Base-by-base conservation (phyloP, 495 filamentous ascomycete species). In the Aspergillus cristatus region DNA sequence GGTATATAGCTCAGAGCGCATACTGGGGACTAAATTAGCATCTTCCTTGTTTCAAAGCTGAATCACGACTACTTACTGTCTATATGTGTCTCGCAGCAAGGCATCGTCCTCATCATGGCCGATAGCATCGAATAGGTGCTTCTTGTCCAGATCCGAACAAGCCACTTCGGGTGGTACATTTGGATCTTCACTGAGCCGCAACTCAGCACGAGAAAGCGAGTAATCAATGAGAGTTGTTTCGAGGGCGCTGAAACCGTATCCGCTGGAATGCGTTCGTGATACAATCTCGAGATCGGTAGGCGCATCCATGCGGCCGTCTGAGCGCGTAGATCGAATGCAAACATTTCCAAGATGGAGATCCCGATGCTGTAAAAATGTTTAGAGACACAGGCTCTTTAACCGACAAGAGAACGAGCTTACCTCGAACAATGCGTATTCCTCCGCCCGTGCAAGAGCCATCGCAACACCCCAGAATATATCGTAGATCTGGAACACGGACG, bases 291-390 rank as follows among this genome's bases (percentile, higher is more conserved):
- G 26, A 39, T 55, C 41, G 22, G 58, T 48, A 15, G 63, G 50
- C 31, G 59, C 47, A 38, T 58, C 45, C 57, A 51, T 65, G 45
- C 31, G 60, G 32, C 46, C 48, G 39, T 53, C 59, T 20, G 38
- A 46, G n/a, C 54, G 62, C 18, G 58, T 66, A 40, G 57, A 67
- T 38, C 52, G 65, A 31, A 91, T 76, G 53, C 88, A 95, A 16
- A 95, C 70, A 53, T 95, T 95, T 7, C 85, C 86, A 28, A 88
- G 70, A 55, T 95, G 88, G 11, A 95, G 67, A 59, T 95, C 88
- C 4, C 88, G 79, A 57, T 95, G 88, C 76, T 72, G 16, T 15
- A 17, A 4, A 20, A 1, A 3, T 51, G 43, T 46, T 20, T 14
- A 26, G 3, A 32, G 20, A 7, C 20, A 0, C 12, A 26, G 7